A percentile compares a stretch with the other conserved stretches of the same genome.
Evolutionary conservation across 768 basidiomycete species (phyloP).

Genomic region (Phallus indusiatus): DNA sequence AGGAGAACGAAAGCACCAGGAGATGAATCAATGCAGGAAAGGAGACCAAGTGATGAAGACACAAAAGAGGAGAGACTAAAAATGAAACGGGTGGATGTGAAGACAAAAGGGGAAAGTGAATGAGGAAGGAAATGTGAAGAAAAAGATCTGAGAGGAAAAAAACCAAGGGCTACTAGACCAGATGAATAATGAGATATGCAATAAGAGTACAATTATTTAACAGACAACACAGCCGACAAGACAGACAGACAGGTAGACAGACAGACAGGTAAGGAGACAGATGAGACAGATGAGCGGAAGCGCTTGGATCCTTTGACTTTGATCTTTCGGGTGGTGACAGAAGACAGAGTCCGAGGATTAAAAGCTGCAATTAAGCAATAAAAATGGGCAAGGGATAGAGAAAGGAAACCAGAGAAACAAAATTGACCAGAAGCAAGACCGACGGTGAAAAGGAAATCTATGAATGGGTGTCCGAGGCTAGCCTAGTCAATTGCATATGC

Average conservation of each 20-base stretch:
- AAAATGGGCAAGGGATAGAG: too few relatives aligned
- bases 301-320: not conserved
- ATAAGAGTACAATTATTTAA: not conserved
- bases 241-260: too few relatives aligned
- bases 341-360: too few relatives aligned
- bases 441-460: too few relatives aligned
- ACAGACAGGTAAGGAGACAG: not conserved
- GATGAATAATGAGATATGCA: not conserved
- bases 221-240: not conserved
- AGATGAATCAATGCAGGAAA: too few relatives aligned
- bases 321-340: not conserved
- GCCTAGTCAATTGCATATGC: too few relatives aligned
- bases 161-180: not conserved
- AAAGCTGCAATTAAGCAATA: too few relatives aligned
- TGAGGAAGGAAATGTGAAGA: not conserved
- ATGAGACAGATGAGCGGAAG: not conserved
- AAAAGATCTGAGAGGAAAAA: not conserved
- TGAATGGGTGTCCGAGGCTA: too few relatives aligned
- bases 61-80: not conserved
- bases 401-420: too few relatives aligned
- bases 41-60: too few relatives aligned
- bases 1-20: too few relatives aligned
- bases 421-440: too few relatives aligned
- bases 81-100: not conserved
- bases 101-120: not conserved